Conservation (phyloP, 805 yeast species). For the Komagataella pastoris region DNA sequence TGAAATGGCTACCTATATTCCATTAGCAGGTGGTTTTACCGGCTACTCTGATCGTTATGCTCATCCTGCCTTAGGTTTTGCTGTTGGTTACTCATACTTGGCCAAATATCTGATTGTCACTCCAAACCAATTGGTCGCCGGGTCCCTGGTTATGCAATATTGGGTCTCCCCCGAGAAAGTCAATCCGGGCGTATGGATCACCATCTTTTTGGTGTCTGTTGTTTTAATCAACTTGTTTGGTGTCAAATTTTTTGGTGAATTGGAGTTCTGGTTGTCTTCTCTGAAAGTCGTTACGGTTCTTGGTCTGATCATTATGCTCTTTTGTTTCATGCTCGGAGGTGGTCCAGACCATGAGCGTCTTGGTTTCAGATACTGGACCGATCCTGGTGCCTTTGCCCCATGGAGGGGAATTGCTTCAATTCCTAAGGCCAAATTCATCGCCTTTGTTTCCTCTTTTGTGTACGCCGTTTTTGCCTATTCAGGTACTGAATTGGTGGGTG, state of each 20-base stretch:
- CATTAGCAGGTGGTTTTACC: constrained; percentile 41
- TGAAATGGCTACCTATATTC: constrained; percentile 42
- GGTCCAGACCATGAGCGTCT: constrained; percentile 60
- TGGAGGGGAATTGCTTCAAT: constrained; percentile 27
- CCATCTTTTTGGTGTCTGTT: constrained; percentile 28
- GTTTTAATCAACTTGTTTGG: constrained; percentile 29
- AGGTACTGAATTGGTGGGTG: constrained; percentile 37
- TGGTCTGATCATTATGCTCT: constrained; percentile 51
- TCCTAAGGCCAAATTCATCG: constrained; percentile 33
- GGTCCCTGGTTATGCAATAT: constrained; percentile 37
- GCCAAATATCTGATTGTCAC: constrained; percentile 38
- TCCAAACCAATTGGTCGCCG: constrained; percentile 46
- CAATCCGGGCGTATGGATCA: constrained; percentile 41
- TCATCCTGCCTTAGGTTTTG: constrained; percentile 41
- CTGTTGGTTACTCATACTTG: constrained; percentile 40
- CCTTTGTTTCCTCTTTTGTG: constrained; percentile 39
- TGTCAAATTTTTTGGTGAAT: constrained; percentile 34
- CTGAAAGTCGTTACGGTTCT: constrained; percentile 52
- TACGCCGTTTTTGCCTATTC: constrained; percentile 36
- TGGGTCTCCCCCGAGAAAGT: constrained; percentile 33
- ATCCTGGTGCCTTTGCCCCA: constrained; percentile 27
- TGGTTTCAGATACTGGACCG: constrained; percentile 29
- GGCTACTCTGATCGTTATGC: constrained; percentile 40
- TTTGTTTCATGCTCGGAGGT: constrained; percentile 65
- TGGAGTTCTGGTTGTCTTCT: constrained; percentile 44